Percentiles rank a stretch among this genome's conserved stretches.
Evolutionary conservation across 108 stramenopile species (phyloP).

Genomic region (Stephanodiscus minutulus): DNA sequence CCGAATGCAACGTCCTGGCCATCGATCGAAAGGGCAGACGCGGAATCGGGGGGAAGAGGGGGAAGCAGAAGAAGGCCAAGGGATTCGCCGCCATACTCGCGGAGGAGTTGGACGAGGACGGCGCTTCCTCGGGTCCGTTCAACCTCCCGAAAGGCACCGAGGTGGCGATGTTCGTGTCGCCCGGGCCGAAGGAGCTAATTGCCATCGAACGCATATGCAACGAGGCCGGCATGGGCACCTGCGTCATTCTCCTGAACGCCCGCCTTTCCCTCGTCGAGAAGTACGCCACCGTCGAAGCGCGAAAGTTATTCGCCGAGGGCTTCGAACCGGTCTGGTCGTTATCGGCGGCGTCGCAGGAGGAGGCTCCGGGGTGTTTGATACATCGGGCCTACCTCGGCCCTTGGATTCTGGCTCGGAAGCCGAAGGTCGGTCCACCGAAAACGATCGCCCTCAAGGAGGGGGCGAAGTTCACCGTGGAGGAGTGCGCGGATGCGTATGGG

Average conservation of each 20-base stretch:
- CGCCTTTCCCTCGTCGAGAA: slow-evolving; percentile 60
- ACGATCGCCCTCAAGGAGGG: slow-evolving; percentile 52
- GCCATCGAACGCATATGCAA: slow-evolving; percentile 73
- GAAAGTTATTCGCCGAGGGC: slow-evolving; percentile 57
- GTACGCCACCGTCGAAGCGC: slow-evolving; percentile 58
- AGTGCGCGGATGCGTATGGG: slow-evolving; percentile 61
- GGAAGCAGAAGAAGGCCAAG: slow-evolving; percentile 52
- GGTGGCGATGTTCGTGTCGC: slow-evolving; percentile 84
- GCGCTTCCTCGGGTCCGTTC: slow-evolving; percentile 57
- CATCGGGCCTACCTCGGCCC: slow-evolving; percentile 68
- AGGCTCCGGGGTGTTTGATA: slow-evolving; percentile 70
- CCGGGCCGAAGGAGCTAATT: slow-evolving; percentile 78
- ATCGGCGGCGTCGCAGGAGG: slow-evolving; percentile 73
- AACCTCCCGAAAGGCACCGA: slow-evolving; percentile 64
- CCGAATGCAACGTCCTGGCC: slow-evolving; percentile 65
- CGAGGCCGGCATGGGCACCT: slow-evolving; percentile 72
- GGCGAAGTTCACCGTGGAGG: slow-evolving; percentile 50
- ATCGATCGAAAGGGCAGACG: slow-evolving; percentile 64
- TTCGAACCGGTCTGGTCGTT: slow-evolving; percentile 78
- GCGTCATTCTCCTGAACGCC: slow-evolving; percentile 82
- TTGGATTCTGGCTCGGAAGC: slow-evolving; percentile 83
- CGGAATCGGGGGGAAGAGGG: slow-evolving; percentile 35
- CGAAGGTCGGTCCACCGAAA: slow-evolving; percentile 76
- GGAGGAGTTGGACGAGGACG: slow-evolving; percentile 61
- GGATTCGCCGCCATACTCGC: slow-evolving; percentile 86